phyloP scores from a whole-genome alignment of 306 rosid species.

The Morella rubra region DNA sequence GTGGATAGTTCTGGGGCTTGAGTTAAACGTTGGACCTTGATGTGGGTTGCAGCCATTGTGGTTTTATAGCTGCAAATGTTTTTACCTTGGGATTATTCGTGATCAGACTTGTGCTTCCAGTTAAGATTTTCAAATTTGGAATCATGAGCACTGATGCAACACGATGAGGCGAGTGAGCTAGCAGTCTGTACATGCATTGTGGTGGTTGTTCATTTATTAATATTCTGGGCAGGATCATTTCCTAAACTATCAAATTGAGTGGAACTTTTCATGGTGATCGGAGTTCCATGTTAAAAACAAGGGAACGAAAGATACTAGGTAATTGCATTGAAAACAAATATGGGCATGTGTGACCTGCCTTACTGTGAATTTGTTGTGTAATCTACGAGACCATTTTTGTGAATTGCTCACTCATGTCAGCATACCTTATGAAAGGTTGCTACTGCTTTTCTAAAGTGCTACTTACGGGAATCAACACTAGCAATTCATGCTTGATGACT shows the following conservation, averaged over 20 bases:
- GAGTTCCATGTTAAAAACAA: neutral
- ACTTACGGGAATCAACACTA: neutral
- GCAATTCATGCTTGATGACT: slow-evolving; percentile 1
- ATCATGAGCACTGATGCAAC: neutral
- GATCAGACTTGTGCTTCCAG: neutral
- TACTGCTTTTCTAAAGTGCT: neutral
- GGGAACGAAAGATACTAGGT: neutral
- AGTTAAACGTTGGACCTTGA: neutral
- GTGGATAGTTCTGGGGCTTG: neutral
- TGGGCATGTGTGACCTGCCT: neutral
- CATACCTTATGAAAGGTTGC: neutral
- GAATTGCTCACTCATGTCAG: neutral
- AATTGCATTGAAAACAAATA: neutral
- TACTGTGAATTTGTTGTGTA: neutral
- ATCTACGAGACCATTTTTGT: neutral
- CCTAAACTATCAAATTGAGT: neutral
- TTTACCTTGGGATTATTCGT: neutral
- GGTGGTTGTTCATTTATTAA: neutral
- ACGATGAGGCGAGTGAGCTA: neutral
- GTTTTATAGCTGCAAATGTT: neutral
- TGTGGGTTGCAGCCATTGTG: neutral
- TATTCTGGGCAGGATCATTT: neutral
- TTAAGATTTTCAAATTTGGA: neutral
- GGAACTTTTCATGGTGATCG: neutral
- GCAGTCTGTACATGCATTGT: neutral